Percentiles rank a stretch among this genome's conserved stretches.
Conservation (phyloP, 495 filamentous ascomycete species). For the Penicillium arizonense region DNA sequence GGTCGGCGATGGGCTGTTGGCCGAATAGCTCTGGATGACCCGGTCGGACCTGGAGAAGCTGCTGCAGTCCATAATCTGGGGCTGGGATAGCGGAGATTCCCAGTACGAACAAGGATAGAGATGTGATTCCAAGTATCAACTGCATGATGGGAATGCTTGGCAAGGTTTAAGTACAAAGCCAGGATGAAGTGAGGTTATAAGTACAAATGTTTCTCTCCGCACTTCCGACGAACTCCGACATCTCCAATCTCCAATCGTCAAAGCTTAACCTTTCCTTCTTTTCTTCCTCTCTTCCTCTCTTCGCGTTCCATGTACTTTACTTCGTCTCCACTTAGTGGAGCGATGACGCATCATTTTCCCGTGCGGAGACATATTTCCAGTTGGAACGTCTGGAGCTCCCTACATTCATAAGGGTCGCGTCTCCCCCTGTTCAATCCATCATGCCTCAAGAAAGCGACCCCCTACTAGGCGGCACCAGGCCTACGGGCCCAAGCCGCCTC, state of each 20-base stretch:
- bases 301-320: no score
- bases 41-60: slow-evolving; percentile 8
- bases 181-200: no score
- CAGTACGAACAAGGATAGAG: neutral
- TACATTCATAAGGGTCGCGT: neutral
- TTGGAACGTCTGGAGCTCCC: neutral
- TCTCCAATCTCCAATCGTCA: no score
- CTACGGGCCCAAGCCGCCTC: neutral
- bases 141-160: neutral
- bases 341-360: neutral
- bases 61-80: slow-evolving; percentile 10
- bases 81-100: slow-evolving; percentile 7
- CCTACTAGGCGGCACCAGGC: slow-evolving; percentile 1
- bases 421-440: neutral
- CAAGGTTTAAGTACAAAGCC: neutral
- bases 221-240: no score
- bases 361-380: neutral
- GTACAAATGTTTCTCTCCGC: no score
- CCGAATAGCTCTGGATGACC: neutral
- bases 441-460: slow-evolving; percentile 13
- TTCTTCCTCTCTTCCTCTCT: no score
- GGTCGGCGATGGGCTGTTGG: neutral
- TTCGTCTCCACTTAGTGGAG: neutral
- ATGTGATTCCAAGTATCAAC: neutral
- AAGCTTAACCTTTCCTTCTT: no score